Evolutionary conservation across 1,139 yeast species (phyloP).

Genomic region (Magnusiomyces suaveolens): DNA sequence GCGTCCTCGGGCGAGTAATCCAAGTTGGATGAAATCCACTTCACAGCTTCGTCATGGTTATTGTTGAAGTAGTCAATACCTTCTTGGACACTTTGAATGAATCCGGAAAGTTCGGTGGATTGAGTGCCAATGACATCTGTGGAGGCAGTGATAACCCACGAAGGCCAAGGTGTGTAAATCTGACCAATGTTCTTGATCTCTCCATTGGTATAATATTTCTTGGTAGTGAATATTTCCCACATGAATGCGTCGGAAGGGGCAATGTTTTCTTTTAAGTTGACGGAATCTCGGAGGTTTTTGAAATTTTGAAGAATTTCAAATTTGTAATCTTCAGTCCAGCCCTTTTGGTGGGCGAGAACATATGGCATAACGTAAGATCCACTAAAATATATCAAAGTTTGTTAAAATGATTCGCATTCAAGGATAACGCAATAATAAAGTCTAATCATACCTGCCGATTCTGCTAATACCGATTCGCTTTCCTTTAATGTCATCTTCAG

Average conservation of each 20-base stretch:
- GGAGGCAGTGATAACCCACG: conserved; percentile 69
- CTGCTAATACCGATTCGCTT: conserved; percentile 71
- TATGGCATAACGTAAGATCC: conserved; percentile 89
- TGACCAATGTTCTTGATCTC: conserved; percentile 80
- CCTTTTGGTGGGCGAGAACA: conserved; percentile 59
- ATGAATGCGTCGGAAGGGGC: conserved; percentile 69
- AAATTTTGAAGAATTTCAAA: conserved; percentile 60
- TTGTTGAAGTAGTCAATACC: conserved; percentile 59
- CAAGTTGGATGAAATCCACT: conserved; percentile 53
- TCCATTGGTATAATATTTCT: conserved; percentile 66
- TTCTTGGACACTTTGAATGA: conserved; percentile 47
- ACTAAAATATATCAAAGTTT: conserved; percentile 28
- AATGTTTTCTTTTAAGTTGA: conserved; percentile 38
- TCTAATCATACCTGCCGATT: conserved; percentile 42
- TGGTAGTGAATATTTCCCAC: conserved; percentile 93
- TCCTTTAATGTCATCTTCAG: conserved; percentile 48
- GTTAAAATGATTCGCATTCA: no score
- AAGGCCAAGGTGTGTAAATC: conserved; percentile 93
- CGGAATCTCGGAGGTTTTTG: conserved; percentile 68
- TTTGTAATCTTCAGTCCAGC: conserved; percentile 34
- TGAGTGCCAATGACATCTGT: conserved; percentile 27
- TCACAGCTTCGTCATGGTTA: conserved; percentile 56
- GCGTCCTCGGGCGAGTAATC: conserved; percentile 78
- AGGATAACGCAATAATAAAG: no score
- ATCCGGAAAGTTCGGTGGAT: conserved; percentile 30